Evolutionary conservation across 139 green algal species (phyloP).

Genomic region (Coccomyxa sp.): DNA sequence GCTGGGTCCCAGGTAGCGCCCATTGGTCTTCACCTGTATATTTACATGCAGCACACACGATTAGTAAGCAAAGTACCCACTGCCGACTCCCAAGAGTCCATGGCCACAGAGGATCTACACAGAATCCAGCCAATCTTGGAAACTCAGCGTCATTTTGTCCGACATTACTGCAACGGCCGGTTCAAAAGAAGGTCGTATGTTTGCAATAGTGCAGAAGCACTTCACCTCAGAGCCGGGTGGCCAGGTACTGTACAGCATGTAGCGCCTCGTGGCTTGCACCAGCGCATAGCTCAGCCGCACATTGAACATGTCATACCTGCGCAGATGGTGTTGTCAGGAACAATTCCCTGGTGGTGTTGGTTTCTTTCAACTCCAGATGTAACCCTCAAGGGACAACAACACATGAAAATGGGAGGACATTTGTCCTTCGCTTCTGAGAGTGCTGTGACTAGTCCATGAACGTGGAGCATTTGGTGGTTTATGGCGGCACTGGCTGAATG

Average conservation of each 20-base stretch:
- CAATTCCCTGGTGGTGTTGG: background rate
- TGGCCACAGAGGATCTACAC: background rate
- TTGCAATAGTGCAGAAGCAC: background rate
- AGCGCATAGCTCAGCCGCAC: constrained; percentile 11
- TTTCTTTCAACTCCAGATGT: background rate
- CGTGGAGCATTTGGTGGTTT: background rate
- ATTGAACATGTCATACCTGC: constrained; percentile 32
- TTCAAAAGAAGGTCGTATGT: background rate
- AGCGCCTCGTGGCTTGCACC: background rate
- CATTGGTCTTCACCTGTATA: too few species aligned
- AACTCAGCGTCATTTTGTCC: background rate
- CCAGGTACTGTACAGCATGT: background rate
- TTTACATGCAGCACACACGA: background rate
- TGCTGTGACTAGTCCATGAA: background rate
- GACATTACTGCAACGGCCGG: too few species aligned
- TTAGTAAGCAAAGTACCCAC: background rate
- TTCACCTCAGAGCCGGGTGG: background rate
- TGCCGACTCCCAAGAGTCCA: background rate
- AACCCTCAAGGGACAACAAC: background rate
- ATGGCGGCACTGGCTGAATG: background rate
- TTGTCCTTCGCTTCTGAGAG: background rate
- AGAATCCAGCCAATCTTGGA: background rate
- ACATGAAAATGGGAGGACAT: background rate
- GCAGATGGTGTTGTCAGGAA: background rate
- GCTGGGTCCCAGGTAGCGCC: constrained; percentile 5